Conservation (phyloP, 1,139 yeast species). For the Keqinozyma sinolaborantium region DNA sequence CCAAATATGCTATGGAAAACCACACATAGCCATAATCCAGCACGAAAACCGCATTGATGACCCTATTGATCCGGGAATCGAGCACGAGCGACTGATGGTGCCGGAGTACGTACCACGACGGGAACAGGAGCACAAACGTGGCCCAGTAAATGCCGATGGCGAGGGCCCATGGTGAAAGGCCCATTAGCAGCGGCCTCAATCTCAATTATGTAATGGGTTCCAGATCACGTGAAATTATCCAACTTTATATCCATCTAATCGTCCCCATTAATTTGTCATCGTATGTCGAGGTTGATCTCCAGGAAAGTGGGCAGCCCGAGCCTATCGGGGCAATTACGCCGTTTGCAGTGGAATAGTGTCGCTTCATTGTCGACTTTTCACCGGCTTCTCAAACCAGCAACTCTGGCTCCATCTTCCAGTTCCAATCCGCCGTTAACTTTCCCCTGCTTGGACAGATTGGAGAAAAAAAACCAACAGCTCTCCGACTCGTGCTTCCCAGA, state of each 20-base stretch:
- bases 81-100: slow-evolving; percentile 11
- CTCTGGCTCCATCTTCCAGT: slow-evolving; percentile 4
- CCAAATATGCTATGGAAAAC: slow-evolving; percentile 19
- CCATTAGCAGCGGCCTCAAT: no score
- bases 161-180: slow-evolving; percentile 9
- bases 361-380: background rate
- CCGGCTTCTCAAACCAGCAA: background rate
- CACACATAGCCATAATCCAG: slow-evolving; percentile 24
- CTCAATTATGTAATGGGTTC: background rate
- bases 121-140: slow-evolving; percentile 16
- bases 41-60: slow-evolving; percentile 19
- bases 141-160: slow-evolving; percentile 10
- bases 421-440: slow-evolving; percentile 69
- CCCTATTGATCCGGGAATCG: slow-evolving; percentile 11
- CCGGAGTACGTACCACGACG: slow-evolving; percentile 11
- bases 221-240: background rate
- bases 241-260: no score
- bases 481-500: slow-evolving; percentile 16
- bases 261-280: no score
- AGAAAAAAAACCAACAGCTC: slow-evolving; percentile 51
- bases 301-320: no score
- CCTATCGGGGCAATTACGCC: no score
- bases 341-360: no score
- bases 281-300: no score
- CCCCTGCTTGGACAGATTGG: slow-evolving; percentile 82